A percentile compares a stretch with the other conserved stretches of the same genome.
phyloP scores from a whole-genome alignment of 73 alveolate genomes.

The Uronychia setigera region DNA sequence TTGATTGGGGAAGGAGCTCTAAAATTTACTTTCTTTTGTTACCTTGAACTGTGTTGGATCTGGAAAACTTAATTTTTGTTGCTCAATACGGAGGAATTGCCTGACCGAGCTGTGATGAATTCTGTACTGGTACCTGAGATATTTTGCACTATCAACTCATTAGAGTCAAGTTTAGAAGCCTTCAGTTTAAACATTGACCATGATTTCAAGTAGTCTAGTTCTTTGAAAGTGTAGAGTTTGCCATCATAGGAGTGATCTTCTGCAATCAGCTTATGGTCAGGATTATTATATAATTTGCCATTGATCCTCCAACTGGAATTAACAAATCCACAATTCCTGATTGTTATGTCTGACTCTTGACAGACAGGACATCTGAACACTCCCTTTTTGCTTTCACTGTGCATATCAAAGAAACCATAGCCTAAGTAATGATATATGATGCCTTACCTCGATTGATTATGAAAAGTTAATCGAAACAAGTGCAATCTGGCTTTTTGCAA shows the following conservation, averaged over 20 bases:
- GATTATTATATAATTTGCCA: conserved; percentile 35
- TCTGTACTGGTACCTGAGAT: background rate
- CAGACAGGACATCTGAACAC: conserved; percentile 54
- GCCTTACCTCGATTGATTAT: conserved; percentile 54
- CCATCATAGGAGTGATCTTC: conserved; percentile 57
- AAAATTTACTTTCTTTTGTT: too few relatives aligned
- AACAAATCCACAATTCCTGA: conserved; percentile 64
- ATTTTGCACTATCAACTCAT: background rate
- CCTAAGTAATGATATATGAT: conserved; percentile 17
- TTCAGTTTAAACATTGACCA: conserved; percentile 17
- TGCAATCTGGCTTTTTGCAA: conserved; percentile 44
- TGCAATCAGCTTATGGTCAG: conserved; percentile 31
- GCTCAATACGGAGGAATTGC: background rate
- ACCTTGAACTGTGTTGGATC: too few relatives aligned
- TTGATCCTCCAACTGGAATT: conserved; percentile 55
- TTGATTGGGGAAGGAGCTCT: background rate
- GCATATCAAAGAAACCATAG: conserved; percentile 1
- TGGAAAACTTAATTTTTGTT: too few relatives aligned
- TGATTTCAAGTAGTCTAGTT: conserved; percentile 41
- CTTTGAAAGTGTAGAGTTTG: conserved; percentile 58
- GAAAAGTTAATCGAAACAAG: conserved; percentile 37
- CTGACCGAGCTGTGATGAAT: background rate
- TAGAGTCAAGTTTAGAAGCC: background rate
- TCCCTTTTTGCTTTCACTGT: conserved; percentile 1
- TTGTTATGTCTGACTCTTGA: conserved; percentile 9